phyloP scores from a whole-genome alignment of 1,139 yeast species.

The Blastobotrys ciferrii region DNA sequence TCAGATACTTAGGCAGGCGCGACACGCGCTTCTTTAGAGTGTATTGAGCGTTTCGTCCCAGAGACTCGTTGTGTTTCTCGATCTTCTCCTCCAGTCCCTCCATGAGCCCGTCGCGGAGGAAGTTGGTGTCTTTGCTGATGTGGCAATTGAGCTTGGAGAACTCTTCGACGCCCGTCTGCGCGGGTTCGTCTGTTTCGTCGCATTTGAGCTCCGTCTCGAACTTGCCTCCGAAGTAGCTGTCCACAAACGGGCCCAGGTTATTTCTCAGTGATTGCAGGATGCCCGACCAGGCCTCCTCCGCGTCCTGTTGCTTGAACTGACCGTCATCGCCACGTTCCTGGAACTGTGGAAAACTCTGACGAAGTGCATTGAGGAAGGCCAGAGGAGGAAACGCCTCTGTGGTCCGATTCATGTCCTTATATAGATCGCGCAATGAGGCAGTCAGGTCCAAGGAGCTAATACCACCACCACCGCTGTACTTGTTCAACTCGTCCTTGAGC shows the following conservation, averaged over 20 bases:
- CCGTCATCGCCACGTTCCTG: conserved; percentile 71
- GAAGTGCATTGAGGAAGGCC: conserved; percentile 50
- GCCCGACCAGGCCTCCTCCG: conserved; percentile 92
- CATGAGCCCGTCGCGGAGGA: conserved; percentile 78
- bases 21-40: conserved; percentile 67
- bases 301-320: conserved; percentile 89
- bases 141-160: conserved; percentile 82
- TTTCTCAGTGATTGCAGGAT: conserved; percentile 54
- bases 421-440: conserved; percentile 35
- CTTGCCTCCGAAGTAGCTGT: conserved; percentile 60
- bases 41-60: conserved; percentile 69
- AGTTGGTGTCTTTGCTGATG: conserved; percentile 80
- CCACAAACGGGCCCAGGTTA: conserved; percentile 38
- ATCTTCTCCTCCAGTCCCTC: conserved; percentile 73
- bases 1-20: conserved; percentile 81
- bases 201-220: conserved; percentile 59
- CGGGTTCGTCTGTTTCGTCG: conserved; percentile 61
- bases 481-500: conserved; percentile 38
- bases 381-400: conserved; percentile 48
- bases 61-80: conserved; percentile 70
- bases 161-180: conserved; percentile 49
- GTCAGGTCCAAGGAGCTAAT: conserved; percentile 27
- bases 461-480: conserved; percentile 24
- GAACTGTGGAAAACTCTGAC: conserved; percentile 73
- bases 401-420: conserved; percentile 33